These are phyloP conservation scores for Botryotinia calthae DNA, from an alignment of 2,329 filamentous ascomycete species.

Conservation along the genomic window DNA sequence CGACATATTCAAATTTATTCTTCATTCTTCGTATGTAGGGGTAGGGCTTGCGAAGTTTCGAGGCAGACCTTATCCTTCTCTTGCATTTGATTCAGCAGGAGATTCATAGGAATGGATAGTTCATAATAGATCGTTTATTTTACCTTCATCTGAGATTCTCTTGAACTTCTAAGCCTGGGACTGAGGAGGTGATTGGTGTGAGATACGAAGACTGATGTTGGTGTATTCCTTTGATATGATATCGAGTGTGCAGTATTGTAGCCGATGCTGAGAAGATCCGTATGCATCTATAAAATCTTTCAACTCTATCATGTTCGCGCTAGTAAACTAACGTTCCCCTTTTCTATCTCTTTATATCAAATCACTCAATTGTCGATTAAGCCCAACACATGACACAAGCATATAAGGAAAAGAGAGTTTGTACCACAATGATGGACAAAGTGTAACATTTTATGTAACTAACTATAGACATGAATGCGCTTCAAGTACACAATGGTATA, in stretches of 20 bases:
- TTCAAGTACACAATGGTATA: neutral
- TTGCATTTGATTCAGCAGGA: neutral
- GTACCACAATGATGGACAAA: neutral
- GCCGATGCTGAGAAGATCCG: neutral
- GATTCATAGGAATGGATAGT: constrained; percentile 5
- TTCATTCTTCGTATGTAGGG: neutral
- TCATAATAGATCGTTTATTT: constrained; percentile 11
- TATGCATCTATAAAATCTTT: neutral
- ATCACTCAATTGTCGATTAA: neutral
- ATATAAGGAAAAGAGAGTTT: neutral
- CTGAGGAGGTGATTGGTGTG: neutral
- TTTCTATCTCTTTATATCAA: neutral
- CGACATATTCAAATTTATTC: neutral
- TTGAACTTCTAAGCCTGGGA: neutral
- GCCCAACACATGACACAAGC: neutral
- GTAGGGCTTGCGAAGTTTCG: neutral
- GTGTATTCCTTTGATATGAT: neutral
- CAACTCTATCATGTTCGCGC: neutral
- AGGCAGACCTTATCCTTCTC: neutral
- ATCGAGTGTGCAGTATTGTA: neutral
- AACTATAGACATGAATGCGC: neutral
- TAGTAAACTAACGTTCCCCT: neutral
- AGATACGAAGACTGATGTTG: neutral
- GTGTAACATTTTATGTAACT: neutral
- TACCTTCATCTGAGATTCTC: neutral